A percentile compares a stretch with the other conserved stretches of the same genome.
These are phyloP conservation scores for Boletus semigastroideus DNA, from an alignment of 1,284 basidiomycete species.

Conservation along the genomic window DNA sequence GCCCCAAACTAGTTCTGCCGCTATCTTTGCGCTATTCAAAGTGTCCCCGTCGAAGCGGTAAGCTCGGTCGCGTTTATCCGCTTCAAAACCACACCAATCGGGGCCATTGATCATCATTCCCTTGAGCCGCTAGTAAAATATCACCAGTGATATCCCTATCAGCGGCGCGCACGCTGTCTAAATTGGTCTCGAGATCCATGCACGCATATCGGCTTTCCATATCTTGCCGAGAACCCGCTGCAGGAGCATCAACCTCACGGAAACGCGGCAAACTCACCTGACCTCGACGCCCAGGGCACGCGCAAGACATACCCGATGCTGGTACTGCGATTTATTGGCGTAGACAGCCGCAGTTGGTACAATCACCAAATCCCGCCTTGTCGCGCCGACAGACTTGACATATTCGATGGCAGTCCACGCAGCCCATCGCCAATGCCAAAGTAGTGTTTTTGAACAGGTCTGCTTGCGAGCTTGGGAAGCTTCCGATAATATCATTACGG, in stretches of 20 bases:
- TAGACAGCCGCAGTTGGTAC: constrained; percentile 74
- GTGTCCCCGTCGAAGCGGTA: constrained; percentile 50
- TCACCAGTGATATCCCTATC: constrained; percentile 62
- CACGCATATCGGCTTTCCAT: constrained; percentile 52
- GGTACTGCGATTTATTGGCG: constrained; percentile 70
- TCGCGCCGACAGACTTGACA: constrained; percentile 42
- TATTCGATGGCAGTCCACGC: constrained; percentile 80
- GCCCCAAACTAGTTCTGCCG: constrained; percentile 61
- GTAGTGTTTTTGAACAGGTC: constrained; percentile 65
- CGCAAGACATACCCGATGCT: constrained; percentile 46
- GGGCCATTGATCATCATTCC: constrained; percentile 67
- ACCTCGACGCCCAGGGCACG: constrained; percentile 28
- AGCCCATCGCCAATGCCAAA: constrained; percentile 54
- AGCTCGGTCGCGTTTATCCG: background rate
- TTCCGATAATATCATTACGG: too few relatives aligned
- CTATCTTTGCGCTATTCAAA: constrained; percentile 55
- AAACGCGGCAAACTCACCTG: constrained; percentile 14
- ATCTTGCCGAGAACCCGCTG: constrained; percentile 26
- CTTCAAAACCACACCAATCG: constrained; percentile 54
- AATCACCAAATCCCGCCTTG: constrained; percentile 42
- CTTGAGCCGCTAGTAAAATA: constrained; percentile 51
- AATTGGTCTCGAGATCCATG: too few relatives aligned
- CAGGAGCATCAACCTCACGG: background rate
- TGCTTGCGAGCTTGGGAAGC: too few relatives aligned
- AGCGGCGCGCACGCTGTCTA: constrained; percentile 47